A percentile compares a stretch with the other conserved stretches of the same genome.
Conservation (phyloP, 306 rosid species). For the Echinosophora koreensis region DNA sequence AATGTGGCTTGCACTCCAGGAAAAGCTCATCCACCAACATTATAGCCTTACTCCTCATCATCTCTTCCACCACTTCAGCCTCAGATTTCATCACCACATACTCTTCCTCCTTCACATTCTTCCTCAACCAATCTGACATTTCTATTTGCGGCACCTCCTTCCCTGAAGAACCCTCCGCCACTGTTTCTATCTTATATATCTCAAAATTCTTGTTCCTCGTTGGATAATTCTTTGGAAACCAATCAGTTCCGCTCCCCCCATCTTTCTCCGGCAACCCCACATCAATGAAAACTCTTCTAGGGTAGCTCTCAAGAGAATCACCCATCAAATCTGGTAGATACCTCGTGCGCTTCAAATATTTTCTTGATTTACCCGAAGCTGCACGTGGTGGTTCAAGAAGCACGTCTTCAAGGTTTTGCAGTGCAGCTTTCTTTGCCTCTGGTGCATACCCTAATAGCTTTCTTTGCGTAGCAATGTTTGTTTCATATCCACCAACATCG, state of each 20-base stretch:
- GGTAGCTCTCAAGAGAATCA: constrained; percentile 73
- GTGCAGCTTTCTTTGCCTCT: constrained; percentile 72
- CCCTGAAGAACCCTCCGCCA: constrained; percentile 43
- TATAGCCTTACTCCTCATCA: constrained; percentile 67
- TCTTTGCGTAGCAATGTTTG: constrained; percentile 39
- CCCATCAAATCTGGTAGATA: constrained; percentile 87
- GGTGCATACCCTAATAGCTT: constrained; percentile 44
- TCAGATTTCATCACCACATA: constrained; percentile 91
- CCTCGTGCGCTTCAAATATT: constrained; percentile 65
- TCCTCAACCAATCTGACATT: constrained; percentile 79
- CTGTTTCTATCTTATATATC: constrained; percentile 69
- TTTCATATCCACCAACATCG: not conserved
- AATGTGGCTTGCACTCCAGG: constrained; percentile 84
- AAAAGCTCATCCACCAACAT: constrained; percentile 85
- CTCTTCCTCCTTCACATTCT: constrained; percentile 75
- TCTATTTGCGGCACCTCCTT: constrained; percentile 52
- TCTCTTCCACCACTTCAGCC: constrained; percentile 83
- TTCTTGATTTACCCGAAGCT: constrained; percentile 62
- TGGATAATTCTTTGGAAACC: constrained; percentile 72
- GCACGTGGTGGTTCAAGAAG: constrained; percentile 86
- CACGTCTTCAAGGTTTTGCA: constrained; percentile 77
- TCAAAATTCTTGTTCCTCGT: constrained; percentile 85
- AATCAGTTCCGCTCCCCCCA: constrained; percentile 54
- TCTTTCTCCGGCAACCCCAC: constrained; percentile 63
- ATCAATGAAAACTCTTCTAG: constrained; percentile 75